These are phyloP conservation scores for Trichoderma hamatum DNA, from an alignment of 2,329 filamentous ascomycete genomes.

Conservation along the genomic window DNA sequence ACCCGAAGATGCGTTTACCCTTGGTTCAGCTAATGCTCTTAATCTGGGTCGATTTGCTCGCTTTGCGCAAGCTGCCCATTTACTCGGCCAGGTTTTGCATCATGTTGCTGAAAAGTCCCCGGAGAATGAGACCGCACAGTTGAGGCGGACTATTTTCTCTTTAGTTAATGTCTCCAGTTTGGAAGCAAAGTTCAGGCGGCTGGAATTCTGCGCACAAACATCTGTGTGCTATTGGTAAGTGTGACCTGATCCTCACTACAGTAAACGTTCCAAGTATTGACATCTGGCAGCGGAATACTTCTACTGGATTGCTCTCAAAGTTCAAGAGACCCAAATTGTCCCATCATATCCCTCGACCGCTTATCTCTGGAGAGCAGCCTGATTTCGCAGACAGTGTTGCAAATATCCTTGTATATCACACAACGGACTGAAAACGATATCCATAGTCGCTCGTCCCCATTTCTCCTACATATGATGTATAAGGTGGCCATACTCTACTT, in stretches of 20 bases:
- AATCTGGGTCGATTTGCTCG: slow-evolving; percentile 26
- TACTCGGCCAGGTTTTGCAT: slow-evolving; percentile 25
- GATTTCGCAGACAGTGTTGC: slow-evolving; percentile 8
- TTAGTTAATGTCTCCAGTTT: slow-evolving; percentile 18
- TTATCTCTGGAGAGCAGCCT: slow-evolving; percentile 6
- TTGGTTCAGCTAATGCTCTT: slow-evolving; percentile 16
- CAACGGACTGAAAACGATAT: background rate
- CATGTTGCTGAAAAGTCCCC: slow-evolving; percentile 5
- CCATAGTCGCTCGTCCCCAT: slow-evolving; percentile 1
- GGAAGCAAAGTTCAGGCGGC: slow-evolving; percentile 12
- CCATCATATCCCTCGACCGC: background rate
- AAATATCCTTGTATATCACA: slow-evolving; percentile 4
- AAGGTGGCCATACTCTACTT: slow-evolving; percentile 8
- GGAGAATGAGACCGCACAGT: slow-evolving; percentile 23
- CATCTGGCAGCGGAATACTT: slow-evolving; percentile 6
- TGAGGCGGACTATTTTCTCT: slow-evolving; percentile 28
- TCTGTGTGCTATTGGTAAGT: slow-evolving; percentile 25
- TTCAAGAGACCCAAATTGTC: background rate
- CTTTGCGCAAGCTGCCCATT: slow-evolving; percentile 26
- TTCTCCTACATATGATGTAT: slow-evolving; percentile 23
- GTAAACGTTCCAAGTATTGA: background rate
- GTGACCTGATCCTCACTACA: too few species aligned
- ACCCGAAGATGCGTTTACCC: slow-evolving; percentile 16
- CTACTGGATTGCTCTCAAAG: slow-evolving; percentile 1
- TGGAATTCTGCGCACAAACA: slow-evolving; percentile 26